Evolutionary conservation across 495 filamentous ascomycete genomes (phyloP).

Genomic region (Talaromyces liani): DNA sequence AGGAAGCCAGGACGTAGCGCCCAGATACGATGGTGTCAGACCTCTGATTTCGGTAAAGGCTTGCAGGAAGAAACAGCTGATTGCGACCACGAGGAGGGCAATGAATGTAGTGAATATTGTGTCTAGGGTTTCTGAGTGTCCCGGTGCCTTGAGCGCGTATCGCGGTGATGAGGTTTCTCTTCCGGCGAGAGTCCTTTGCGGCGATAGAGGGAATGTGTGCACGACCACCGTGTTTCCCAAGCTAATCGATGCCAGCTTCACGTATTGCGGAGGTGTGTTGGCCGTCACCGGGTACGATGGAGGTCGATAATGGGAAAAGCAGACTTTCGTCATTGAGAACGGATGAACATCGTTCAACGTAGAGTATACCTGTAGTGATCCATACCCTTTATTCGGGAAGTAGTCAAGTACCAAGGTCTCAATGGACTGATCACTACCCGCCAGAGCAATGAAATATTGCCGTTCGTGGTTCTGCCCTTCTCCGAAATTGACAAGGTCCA

Average conservation of each 20-base stretch:
- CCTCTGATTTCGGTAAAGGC: constrained; percentile 61
- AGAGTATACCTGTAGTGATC: constrained; percentile 54
- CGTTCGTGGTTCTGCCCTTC: constrained; percentile 46
- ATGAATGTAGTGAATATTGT: constrained; percentile 35
- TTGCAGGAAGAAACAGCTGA: constrained; percentile 58
- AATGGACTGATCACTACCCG: constrained; percentile 76
- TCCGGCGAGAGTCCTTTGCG: constrained; percentile 11
- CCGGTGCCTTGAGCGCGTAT: constrained; percentile 60
- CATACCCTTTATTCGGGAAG: constrained; percentile 38
- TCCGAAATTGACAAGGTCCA: constrained; percentile 66
- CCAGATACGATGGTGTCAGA: constrained; percentile 48
- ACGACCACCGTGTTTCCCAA: constrained; percentile 81
- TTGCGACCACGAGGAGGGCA: constrained; percentile 42
- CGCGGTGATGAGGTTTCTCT: constrained; percentile 41
- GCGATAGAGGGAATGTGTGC: constrained; percentile 70
- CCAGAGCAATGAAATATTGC: constrained; percentile 74
- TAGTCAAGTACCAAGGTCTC: constrained; percentile 67
- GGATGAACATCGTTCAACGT: constrained; percentile 69
- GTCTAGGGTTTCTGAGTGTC: constrained; percentile 39
- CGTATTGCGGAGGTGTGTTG: constrained; percentile 44
- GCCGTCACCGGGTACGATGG: constrained; percentile 42
- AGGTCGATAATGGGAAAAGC: constrained; percentile 64
- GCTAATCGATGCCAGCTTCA: constrained; percentile 79
- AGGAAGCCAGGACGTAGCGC: constrained; percentile 40
- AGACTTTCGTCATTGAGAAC: constrained; percentile 75